Base-by-base conservation (phyloP, 2,329 filamentous ascomycete species). In the Coniella lustricola region DNA sequence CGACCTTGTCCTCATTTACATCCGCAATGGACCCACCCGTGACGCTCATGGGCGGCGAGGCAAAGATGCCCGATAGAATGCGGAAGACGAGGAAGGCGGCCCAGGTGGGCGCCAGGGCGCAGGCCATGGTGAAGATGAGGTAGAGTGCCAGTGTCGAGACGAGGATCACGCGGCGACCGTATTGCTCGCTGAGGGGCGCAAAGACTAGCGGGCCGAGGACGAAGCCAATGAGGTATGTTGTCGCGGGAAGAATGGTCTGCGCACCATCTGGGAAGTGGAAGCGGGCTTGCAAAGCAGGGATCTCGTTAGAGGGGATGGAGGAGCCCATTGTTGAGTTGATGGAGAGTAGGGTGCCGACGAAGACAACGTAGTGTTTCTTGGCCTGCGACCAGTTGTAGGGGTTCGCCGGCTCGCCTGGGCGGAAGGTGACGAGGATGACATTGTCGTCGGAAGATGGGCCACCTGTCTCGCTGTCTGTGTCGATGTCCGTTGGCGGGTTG, bases 11-110 rank as follows among this genome's bases (percentile, higher is more conserved):
- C 4, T 42, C 21, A 36, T 52, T 58, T 12, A 60, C 50, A 46
- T 61, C 59, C 8, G 59, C 57, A 22, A 61, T 54, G 3, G 57
- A 56, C 0, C 59, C 59, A 13, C 59, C 59, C 3, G 56, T 58
- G 0, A 61, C 56, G 13, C 59, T 60, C 41, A 59, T 43, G 1
- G 59, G 59, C n/a, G 59, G 59, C 14, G 57, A 47, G 3, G 55
- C 59, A 32, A 58, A 55, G 3, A 52, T 57, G 22, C 59, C 59
- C 1, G 49, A 46, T 4, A 58, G 31, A 21, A 59, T 55, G 12
- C 58, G 41, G 20, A 59, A 56, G 7, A 56, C 38, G 13, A 61
- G 29, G 18, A 61, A 57, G 9, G 32, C 36, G 5, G 48, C 48
- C 58, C 59, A 61, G n/a, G 40, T 52, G 2, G 48, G 50, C 1